Evolutionary conservation across 2,329 filamentous ascomycete genomes (phyloP).

Genomic region (Clarireedia sp.): DNA sequence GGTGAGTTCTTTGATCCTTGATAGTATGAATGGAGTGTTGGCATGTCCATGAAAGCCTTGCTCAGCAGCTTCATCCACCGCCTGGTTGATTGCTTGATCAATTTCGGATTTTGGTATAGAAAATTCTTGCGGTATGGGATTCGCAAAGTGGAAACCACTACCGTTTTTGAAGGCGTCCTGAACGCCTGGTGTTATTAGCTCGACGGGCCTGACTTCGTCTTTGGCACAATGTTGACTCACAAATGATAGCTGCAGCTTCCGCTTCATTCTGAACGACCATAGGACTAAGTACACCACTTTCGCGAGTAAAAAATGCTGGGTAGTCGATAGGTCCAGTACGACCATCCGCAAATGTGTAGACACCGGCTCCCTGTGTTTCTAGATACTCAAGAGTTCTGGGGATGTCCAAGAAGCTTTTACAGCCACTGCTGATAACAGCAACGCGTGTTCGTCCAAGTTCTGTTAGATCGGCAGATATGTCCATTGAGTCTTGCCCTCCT

Average conservation of each 20-base stretch:
- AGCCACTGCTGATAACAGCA: conserved; percentile 81
- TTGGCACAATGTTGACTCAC: conserved; percentile 34
- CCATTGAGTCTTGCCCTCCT: conserved; percentile 77
- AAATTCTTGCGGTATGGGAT: conserved; percentile 57
- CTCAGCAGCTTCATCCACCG: conserved; percentile 44
- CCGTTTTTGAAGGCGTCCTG: conserved; percentile 57
- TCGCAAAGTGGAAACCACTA: conserved; percentile 80
- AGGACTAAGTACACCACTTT: conserved; percentile 77
- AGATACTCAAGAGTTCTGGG: conserved; percentile 75
- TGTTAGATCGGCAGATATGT: conserved; percentile 90
- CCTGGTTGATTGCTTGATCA: conserved; percentile 46
- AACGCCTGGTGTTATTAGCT: conserved; percentile 42
- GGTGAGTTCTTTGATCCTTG: conserved; percentile 61
- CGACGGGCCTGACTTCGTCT: background rate
- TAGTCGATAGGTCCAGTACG: conserved; percentile 68
- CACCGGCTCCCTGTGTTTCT: conserved; percentile 66
- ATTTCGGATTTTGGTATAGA: conserved; percentile 54
- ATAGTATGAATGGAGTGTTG: conserved; percentile 62
- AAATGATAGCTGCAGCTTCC: conserved; percentile 83
- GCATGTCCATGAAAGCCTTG: conserved; percentile 53
- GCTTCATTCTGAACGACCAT: conserved; percentile 63
- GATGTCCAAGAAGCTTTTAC: conserved; percentile 94
- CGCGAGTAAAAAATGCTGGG: conserved; percentile 85
- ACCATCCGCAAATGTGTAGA: conserved; percentile 85
- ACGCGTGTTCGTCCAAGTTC: conserved; percentile 86